Evolutionary conservation across 164 flowering plant genomes (phyloP).

Genomic region (Warburgia ugandensis): DNA sequence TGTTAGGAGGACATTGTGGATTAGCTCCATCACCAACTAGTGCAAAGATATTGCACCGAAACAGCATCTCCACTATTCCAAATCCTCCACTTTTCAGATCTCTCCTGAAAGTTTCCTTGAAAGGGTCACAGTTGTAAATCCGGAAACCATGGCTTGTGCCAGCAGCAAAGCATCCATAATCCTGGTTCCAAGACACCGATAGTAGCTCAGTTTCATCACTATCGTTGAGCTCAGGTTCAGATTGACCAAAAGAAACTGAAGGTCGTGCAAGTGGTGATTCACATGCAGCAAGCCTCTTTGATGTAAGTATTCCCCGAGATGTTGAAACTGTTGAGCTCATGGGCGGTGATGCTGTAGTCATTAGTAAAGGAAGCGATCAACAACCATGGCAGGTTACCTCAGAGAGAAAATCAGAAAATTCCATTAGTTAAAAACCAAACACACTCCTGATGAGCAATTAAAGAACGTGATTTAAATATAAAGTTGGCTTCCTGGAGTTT

Average conservation of each 20-base stretch:
- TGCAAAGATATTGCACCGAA: constrained; percentile 45
- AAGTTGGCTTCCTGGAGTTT: too few species aligned
- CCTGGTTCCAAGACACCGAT: constrained; percentile 59
- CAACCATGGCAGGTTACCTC: too few species aligned
- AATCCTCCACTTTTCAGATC: constrained; percentile 50
- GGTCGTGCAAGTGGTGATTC: constrained; percentile 21
- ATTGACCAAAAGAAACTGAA: constrained; percentile 17
- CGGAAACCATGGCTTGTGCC: constrained; percentile 57
- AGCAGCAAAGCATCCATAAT: constrained; percentile 53
- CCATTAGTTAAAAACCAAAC: too few species aligned
- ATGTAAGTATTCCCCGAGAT: constrained; percentile 20
- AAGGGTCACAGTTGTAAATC: constrained; percentile 56
- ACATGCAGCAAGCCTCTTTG: constrained; percentile 20
- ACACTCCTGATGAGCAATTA: too few species aligned
- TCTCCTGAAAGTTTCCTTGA: constrained; percentile 54
- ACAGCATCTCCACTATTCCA: constrained; percentile 51
- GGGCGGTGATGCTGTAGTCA: neutral
- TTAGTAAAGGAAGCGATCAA: neutral
- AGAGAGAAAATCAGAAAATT: too few species aligned
- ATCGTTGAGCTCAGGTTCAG: constrained; percentile 28
- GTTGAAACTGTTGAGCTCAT: constrained; percentile 35
- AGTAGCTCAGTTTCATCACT: constrained; percentile 27
- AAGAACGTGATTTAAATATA: too few species aligned
- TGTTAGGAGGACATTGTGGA: constrained; percentile 42
- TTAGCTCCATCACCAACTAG: constrained; percentile 45